A percentile compares a stretch with the other conserved stretches of the same genome.
Conservation (phyloP, 169 alveolate genomes). For the Plasmodium inui region DNA sequence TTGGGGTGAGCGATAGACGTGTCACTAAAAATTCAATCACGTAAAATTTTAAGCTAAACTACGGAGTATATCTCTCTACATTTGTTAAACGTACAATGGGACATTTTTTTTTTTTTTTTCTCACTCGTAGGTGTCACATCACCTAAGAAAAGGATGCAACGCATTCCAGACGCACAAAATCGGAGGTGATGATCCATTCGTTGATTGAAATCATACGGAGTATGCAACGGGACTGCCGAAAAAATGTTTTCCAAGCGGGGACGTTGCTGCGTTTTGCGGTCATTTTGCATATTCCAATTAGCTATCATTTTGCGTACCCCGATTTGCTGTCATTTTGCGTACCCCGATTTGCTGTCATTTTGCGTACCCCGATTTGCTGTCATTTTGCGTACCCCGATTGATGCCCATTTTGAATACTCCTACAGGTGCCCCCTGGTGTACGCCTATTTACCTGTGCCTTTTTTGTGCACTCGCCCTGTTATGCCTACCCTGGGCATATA, state of each 20-base stretch:
- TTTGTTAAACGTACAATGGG: neutral
- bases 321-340: too few species aligned
- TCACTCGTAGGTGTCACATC: neutral
- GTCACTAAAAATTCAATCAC: neutral
- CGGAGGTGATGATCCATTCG: neutral
- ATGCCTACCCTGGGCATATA: neutral
- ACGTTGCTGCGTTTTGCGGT: neutral
- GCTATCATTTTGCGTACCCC: too few species aligned
- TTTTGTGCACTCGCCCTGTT: neutral
- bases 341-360: too few species aligned
- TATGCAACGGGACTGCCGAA: neutral
- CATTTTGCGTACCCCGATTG: too few species aligned
- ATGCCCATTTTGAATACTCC: too few species aligned
- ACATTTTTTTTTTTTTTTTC: neutral
- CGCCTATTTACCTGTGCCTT: neutral
- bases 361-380: too few species aligned
- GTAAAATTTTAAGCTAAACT: neutral
- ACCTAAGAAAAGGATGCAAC: neutral
- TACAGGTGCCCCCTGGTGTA: too few species aligned
- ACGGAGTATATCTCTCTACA: constrained; percentile 1
- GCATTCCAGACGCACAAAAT: neutral
- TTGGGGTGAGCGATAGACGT: neutral
- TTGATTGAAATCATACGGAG: neutral
- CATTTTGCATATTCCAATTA: too few species aligned
- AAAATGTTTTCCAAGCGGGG: neutral